Evolutionary conservation across 768 basidiomycete genomes (phyloP).

Genomic region (Cyclocybe cylindracea): DNA sequence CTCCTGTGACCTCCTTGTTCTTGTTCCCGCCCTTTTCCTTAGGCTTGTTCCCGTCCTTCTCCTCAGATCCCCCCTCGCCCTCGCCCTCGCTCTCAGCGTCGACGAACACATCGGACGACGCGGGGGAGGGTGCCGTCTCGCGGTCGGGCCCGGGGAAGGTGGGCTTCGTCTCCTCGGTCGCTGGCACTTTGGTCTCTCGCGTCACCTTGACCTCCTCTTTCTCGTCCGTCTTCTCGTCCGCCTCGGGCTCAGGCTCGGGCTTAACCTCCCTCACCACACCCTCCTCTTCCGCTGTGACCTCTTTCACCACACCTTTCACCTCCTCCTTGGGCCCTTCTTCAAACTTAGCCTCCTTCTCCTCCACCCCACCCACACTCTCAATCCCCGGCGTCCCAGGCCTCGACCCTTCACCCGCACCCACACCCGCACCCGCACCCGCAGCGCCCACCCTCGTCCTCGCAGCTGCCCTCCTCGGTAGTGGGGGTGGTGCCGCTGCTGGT

Average conservation of each 20-base stretch:
- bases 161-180: constrained; percentile 1
- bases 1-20: neutral
- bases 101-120: constrained; percentile 13
- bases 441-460: constrained; percentile 18
- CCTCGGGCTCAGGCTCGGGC: neutral
- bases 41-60: neutral
- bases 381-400: constrained; percentile 28
- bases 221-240: constrained; percentile 5
- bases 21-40: constrained; percentile 2
- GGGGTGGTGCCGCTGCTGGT: constrained; percentile 20
- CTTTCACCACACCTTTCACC: constrained; percentile 5
- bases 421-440: constrained; percentile 19
- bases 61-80: neutral
- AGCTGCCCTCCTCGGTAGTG: constrained; percentile 34
- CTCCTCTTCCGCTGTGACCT: neutral
- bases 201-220: neutral
- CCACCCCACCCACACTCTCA: no score
- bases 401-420: constrained; percentile 28
- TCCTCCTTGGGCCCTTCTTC: constrained; percentile 9
- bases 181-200: neutral
- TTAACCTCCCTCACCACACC: constrained; percentile 6
- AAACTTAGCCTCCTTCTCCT: constrained; percentile 1
- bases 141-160: neutral
- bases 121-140: constrained; percentile 7
- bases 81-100: constrained; percentile 14